A percentile compares a stretch with the other conserved stretches of the same genome.
phyloP scores from a whole-genome alignment of 1,284 basidiomycete species.

The Xerocomus minutiporus region DNA sequence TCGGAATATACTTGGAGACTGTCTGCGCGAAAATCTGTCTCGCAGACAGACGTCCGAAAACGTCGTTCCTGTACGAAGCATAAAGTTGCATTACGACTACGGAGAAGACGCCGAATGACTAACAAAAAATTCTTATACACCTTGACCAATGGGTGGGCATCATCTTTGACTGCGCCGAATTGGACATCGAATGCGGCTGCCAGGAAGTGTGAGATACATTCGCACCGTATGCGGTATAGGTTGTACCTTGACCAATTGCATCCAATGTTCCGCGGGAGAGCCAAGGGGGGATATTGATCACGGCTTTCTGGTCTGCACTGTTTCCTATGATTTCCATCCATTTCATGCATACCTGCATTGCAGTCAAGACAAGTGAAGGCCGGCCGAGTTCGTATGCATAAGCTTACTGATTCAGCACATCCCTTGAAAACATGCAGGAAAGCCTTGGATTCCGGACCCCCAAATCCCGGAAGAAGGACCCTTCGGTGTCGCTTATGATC shows the following conservation, averaged over 20 bases:
- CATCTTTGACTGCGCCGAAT: conserved; percentile 8
- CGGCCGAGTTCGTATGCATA: not conserved
- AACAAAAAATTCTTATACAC: conserved; percentile 34
- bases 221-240: too few species aligned
- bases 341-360: too few species aligned
- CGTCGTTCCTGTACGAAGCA: conserved; percentile 12
- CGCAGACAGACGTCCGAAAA: conserved; percentile 22
- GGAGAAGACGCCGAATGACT: conserved; percentile 5
- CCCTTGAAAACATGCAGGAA: conserved; percentile 35
- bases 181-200: conserved; percentile 42
- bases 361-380: too few species aligned
- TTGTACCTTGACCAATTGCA: conserved; percentile 41
- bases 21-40: conserved; percentile 18
- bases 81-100: not conserved
- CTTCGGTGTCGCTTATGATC: conserved; percentile 41
- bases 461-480: conserved; percentile 42
- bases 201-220: not conserved
- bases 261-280: conserved; percentile 41
- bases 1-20: conserved; percentile 22
- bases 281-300: conserved; percentile 42
- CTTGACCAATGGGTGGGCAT: conserved; percentile 33
- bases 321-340: conserved; percentile 37
- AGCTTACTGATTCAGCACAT: conserved; percentile 23
- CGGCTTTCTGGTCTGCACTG: conserved; percentile 26
- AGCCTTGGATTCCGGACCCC: conserved; percentile 36